Evolutionary conservation across 2,329 filamentous ascomycete genomes (phyloP).

Genomic region (Aureobasidium namibiae): DNA sequence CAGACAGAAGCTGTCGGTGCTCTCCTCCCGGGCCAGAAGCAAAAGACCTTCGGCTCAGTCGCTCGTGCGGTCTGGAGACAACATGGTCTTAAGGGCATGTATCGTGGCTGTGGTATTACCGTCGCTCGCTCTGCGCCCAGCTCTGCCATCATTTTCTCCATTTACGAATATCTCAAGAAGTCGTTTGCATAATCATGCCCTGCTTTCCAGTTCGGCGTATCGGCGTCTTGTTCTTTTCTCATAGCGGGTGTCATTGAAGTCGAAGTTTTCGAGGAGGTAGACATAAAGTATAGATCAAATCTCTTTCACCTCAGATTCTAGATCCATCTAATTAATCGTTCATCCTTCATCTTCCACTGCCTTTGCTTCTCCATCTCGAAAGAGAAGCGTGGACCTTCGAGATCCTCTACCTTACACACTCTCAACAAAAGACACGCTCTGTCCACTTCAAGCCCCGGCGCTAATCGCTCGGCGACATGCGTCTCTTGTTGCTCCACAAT

Average conservation of each 20-base stretch:
- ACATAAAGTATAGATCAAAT: not conserved
- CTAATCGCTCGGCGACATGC: not conserved
- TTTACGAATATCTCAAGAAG: conserved; percentile 79
- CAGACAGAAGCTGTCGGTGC: conserved; percentile 66
- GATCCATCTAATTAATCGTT: not conserved
- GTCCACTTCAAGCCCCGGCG: not conserved
- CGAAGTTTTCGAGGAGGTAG: not conserved
- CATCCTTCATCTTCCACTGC: not conserved
- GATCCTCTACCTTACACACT: no score
- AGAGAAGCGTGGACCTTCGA: no score
- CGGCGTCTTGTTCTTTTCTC: not conserved
- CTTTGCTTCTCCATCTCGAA: not conserved
- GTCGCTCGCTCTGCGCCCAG: conserved; percentile 81
- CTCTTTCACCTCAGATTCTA: not conserved
- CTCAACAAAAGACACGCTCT: conserved; percentile 1
- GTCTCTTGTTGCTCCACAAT: not conserved
- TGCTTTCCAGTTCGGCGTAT: not conserved
- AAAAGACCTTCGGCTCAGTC: conserved; percentile 62
- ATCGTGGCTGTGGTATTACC: conserved; percentile 91
- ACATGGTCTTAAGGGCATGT: conserved; percentile 75
- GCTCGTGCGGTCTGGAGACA: conserved; percentile 68
- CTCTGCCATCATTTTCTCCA: conserved; percentile 95
- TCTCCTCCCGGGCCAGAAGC: conserved; percentile 41
- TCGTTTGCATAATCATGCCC: conserved; percentile 40
- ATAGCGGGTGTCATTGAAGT: not conserved